phyloP scores from a whole-genome alignment of 495 filamentous ascomycete species.

The Tuber microsphaerosporum region DNA sequence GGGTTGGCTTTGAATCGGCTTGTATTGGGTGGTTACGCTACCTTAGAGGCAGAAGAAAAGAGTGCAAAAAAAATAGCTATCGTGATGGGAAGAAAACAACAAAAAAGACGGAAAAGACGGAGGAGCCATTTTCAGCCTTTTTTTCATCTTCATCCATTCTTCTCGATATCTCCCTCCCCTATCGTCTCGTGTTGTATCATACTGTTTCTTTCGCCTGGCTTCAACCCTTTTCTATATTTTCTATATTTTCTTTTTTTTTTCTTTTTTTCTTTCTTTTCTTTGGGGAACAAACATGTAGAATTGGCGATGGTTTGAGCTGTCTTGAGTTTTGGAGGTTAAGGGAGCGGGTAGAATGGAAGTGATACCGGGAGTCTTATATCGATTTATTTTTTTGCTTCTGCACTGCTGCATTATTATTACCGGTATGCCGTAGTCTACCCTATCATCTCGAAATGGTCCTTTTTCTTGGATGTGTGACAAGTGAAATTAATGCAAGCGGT shows the following conservation, averaged over 20 bases:
- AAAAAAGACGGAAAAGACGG: background rate
- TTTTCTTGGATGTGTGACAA: background rate
- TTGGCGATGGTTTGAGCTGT: background rate
- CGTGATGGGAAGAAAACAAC: background rate
- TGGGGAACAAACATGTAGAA: constrained; percentile 2
- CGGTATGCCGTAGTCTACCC: background rate
- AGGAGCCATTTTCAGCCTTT: background rate
- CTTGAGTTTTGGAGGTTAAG: background rate
- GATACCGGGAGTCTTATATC: constrained; percentile 2
- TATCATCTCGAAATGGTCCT: background rate
- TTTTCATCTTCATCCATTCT: background rate
- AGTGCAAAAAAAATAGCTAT: background rate
- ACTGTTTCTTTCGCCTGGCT: background rate
- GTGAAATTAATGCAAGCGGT: background rate
- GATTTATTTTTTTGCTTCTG: background rate
- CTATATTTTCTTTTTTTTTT: background rate
- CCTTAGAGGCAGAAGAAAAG: background rate
- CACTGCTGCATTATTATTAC: background rate
- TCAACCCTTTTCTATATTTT: background rate
- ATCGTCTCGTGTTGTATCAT: background rate
- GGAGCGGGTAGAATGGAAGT: background rate
- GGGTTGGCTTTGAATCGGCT: background rate
- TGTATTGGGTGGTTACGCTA: background rate
- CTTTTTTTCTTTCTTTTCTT: background rate
- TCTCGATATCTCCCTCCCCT: background rate